Conservation (phyloP, 257 asterid species). For the Verbena officinalis region DNA sequence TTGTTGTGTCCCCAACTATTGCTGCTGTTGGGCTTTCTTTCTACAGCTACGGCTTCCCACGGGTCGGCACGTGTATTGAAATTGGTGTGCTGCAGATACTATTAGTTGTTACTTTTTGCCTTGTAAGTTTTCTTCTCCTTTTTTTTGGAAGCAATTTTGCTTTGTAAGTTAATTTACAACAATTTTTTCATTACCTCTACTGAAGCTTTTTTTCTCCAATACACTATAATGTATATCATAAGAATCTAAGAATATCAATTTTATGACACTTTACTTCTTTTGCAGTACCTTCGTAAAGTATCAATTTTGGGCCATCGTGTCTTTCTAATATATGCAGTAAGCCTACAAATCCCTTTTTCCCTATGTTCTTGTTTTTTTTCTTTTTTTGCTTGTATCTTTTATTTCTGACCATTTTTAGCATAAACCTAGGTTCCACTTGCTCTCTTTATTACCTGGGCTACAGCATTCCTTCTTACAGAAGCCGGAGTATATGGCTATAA, state of each 20-base stretch:
- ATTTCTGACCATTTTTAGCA: slow-evolving; percentile 2
- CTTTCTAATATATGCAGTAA: slow-evolving; percentile 86
- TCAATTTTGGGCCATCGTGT: slow-evolving; percentile 92
- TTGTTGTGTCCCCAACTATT: slow-evolving; percentile 90
- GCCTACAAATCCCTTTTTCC: slow-evolving; percentile 18
- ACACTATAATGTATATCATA: no score
- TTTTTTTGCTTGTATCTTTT: background rate
- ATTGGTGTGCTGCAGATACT: slow-evolving; percentile 88
- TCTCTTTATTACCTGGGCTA: slow-evolving; percentile 81
- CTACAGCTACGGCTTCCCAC: slow-evolving; percentile 92
- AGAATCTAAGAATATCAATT: background rate
- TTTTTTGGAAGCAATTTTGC: no score
- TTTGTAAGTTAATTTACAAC: no score
- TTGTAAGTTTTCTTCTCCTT: slow-evolving; percentile 52
- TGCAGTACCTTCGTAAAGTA: slow-evolving; percentile 97
- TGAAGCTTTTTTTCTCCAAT: no score
- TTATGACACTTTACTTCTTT: slow-evolving; percentile 24
- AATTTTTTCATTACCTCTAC: no score
- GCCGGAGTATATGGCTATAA: slow-evolving; percentile 78
- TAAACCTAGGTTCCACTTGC: slow-evolving; percentile 79
- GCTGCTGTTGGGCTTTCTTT: slow-evolving; percentile 99
- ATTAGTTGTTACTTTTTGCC: slow-evolving; percentile 80
- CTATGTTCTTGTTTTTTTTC: no score
- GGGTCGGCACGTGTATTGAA: slow-evolving; percentile 91
- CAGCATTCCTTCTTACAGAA: slow-evolving; percentile 81